Evolutionary conservation across 2,329 filamentous ascomycete species (phyloP).

Genomic region (Xylariaceae sp.): DNA sequence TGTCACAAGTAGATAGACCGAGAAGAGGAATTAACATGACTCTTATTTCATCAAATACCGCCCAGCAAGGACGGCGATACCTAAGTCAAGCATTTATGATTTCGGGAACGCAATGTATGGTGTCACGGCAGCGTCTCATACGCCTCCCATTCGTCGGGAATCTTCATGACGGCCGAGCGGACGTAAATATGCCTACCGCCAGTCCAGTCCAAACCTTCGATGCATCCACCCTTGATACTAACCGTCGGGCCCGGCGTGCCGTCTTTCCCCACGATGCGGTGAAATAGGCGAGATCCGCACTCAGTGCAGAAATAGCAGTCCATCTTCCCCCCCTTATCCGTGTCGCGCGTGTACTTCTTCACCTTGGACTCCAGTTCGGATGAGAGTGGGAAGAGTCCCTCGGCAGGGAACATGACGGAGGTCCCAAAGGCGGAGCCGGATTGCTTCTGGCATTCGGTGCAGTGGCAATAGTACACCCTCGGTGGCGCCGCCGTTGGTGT

Average conservation of each 20-base stretch:
- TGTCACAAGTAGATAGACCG: too few relatives aligned
- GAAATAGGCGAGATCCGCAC: constrained; percentile 56
- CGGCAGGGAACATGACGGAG: constrained; percentile 51
- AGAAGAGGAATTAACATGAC: too few relatives aligned
- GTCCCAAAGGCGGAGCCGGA: constrained; percentile 54
- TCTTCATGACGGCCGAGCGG: constrained; percentile 51
- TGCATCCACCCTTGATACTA: constrained; percentile 55
- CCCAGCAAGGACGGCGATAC: too few relatives aligned
- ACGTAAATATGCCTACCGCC: constrained; percentile 54
- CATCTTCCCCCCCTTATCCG: constrained; percentile 50
- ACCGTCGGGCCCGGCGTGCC: constrained; percentile 47
- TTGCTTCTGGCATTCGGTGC: constrained; percentile 53
- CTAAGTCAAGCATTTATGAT: too few relatives aligned
- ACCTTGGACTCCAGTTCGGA: constrained; percentile 43
- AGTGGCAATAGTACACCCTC: constrained; percentile 54
- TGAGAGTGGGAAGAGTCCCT: constrained; percentile 50
- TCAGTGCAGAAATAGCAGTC: constrained; percentile 47
- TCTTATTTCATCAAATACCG: too few relatives aligned
- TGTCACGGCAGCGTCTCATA: constrained; percentile 35
- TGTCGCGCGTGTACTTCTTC: constrained; percentile 47
- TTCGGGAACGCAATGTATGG: too few relatives aligned
- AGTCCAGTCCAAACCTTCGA: constrained; percentile 51
- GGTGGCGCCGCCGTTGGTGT: constrained; percentile 45
- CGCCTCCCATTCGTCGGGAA: constrained; percentile 47
- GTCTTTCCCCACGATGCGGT: constrained; percentile 49